Evolutionary conservation across 257 asterid genomes (phyloP), one percentile per base, ranked within the genome.

Genomic region (Datura wrightii): DNA sequence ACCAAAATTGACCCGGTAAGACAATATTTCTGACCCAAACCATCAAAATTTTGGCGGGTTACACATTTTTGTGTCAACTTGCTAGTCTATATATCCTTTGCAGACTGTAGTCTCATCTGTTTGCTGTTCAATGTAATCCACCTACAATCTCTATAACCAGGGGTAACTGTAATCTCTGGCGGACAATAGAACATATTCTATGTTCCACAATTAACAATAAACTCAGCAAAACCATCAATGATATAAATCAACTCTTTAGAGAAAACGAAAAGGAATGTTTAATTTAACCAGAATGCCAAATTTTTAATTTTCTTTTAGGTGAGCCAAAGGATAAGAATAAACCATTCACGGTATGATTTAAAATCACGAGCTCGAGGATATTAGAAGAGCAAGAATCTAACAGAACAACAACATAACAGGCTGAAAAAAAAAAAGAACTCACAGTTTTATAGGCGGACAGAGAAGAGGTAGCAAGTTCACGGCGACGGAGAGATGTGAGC

Each of bases 381-480:
- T 24, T 24, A 24, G 31, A 24, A 24, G 31, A 65, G 37, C 79
- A 70, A n/a, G 16, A 15, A 16, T n/a, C 37, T 42, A 37, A 79
- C 52, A 55, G 63, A 8, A 50, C 31, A 54, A 8, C 65, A 39
- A 5, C 14, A 11, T 42, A 10, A 1, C 83, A 56, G 15, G 13
- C 16, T 55, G 10, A 24, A 24, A 24, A 24, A 24, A 24, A 36
- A 79, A 67, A 82, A 81, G 37, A 34, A 41, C 89, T 5, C 89
- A 92, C 94, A 16, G 88, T 70, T 88, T 53, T 89, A 60, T 82
- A 84, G 84, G 92, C 90, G 13, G 91, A 87, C 41, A 89, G 24
- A 24, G 95, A 84, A 8, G 86, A 85, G 16, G 93, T 80, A 8
- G 90, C 87, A 52, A 89, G 86, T 50, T 92, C 94, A 50, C 94